Conservation (phyloP, 2,329 filamentous ascomycete genomes). For the Epicoccum sorghinum region DNA sequence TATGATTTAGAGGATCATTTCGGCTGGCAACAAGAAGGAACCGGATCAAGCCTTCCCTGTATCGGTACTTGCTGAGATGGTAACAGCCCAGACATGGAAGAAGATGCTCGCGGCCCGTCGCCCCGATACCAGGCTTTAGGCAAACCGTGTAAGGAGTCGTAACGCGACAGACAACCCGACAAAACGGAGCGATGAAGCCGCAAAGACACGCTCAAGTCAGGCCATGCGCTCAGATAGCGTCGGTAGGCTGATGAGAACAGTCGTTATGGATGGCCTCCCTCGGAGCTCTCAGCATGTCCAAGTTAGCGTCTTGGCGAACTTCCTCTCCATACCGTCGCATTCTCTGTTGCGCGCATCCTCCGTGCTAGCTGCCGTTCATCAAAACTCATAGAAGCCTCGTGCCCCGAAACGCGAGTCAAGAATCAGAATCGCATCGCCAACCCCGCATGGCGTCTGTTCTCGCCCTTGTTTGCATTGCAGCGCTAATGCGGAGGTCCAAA, state of each 20-base stretch:
- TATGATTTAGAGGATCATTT: not conserved
- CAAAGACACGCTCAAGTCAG: not conserved
- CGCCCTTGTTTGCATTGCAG: constrained; percentile 1
- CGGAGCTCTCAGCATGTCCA: not conserved
- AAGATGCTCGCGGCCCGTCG: not conserved
- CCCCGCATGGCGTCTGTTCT: constrained; percentile 7
- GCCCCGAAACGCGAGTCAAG: not conserved
- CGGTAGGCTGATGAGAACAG: not conserved
- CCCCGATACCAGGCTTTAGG: not conserved
- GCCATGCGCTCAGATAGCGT: not conserved
- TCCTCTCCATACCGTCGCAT: not conserved
- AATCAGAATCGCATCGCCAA: not conserved
- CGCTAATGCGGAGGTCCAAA: constrained; percentile 4
- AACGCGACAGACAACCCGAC: not conserved
- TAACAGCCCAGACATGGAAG: not conserved
- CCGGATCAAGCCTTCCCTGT: not conserved
- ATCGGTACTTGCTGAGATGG: not conserved
- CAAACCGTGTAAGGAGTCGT: no score
- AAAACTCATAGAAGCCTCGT: no score
- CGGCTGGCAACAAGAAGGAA: not conserved
- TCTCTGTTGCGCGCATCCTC: not conserved
- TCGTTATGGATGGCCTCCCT: not conserved
- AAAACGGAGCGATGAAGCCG: not conserved
- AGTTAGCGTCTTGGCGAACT: not conserved
- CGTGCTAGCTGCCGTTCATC: not conserved